Conservation (phyloP, 495 filamentous ascomycete genomes). For the Melanomma pulvis-pyrius region DNA sequence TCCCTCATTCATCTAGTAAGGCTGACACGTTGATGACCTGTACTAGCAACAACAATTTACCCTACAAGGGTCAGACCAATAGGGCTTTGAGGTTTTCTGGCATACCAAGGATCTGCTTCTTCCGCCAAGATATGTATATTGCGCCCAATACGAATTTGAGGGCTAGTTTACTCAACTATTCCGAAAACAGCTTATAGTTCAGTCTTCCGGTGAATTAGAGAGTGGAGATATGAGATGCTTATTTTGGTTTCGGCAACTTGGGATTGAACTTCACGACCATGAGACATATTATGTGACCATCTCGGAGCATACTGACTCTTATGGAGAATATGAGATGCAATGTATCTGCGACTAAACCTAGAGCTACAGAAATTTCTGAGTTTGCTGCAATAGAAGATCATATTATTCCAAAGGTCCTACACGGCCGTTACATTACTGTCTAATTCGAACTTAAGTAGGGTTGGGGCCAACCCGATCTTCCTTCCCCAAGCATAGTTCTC, state of each 20-base stretch:
- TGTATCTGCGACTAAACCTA: too few species aligned
- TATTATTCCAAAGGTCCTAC: not conserved
- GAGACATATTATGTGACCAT: too few species aligned
- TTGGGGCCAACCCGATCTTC: not conserved
- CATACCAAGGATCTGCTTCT: too few species aligned
- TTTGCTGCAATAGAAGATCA: too few species aligned
- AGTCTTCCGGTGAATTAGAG: not conserved
- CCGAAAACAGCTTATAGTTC: not conserved
- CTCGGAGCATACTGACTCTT: too few species aligned
- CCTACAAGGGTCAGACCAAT: not conserved
- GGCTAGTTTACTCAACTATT: too few species aligned
- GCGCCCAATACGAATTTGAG: not conserved
- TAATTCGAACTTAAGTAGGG: not conserved
- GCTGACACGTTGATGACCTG: not conserved
- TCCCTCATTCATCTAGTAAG: not conserved
- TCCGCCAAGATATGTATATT: too few species aligned
- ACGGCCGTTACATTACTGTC: not conserved
- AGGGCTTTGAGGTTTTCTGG: not conserved
- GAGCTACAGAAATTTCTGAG: too few species aligned
- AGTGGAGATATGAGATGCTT: too few species aligned
- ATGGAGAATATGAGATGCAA: too few species aligned
- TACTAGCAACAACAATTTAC: not conserved
- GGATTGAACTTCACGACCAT: too few species aligned
- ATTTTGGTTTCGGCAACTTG: too few species aligned
- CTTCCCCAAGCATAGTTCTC: constrained; percentile 7